phyloP scores from a whole-genome alignment of 352 stramenopile genomes.

The Phytopythium mirpurense region DNA sequence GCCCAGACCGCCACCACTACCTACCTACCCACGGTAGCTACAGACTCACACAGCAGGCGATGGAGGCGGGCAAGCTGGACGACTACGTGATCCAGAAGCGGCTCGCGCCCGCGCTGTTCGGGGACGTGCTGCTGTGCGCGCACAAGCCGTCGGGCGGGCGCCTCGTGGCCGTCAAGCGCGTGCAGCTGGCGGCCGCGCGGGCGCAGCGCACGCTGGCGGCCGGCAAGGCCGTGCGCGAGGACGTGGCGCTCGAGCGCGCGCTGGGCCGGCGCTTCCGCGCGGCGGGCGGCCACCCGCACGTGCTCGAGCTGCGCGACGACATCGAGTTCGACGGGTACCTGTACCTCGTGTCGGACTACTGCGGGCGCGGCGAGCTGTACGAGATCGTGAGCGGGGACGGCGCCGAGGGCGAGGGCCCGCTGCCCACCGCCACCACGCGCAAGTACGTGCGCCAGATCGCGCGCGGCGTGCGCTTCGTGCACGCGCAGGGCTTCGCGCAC shows the following conservation, averaged over 20 bases:
- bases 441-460: constrained; percentile 73
- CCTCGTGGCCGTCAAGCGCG: constrained; percentile 72
- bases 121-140: constrained; percentile 71
- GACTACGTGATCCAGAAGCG: constrained; percentile 79
- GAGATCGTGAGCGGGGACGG: constrained; percentile 62
- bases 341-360: constrained; percentile 79
- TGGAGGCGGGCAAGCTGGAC: constrained; percentile 53
- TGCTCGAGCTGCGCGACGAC: constrained; percentile 69
- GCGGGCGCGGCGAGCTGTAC: constrained; percentile 67
- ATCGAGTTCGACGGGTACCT: constrained; percentile 76
- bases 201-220: constrained; percentile 53
- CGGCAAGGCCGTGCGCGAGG: constrained; percentile 75
- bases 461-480: constrained; percentile 65
- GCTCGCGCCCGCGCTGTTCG: constrained; percentile 70
- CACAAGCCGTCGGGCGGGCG: constrained; percentile 50
- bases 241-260: constrained; percentile 71
- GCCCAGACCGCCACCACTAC: no score
- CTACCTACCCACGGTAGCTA: no score
- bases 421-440: constrained; percentile 25
- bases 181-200: constrained; percentile 56
- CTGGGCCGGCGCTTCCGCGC: constrained; percentile 60
- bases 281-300: constrained; percentile 53
- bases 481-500: constrained; percentile 70
- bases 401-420: constrained; percentile 39
- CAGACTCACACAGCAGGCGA: no score